Evolutionary conservation across 228 moss, liverwort and hornwort species (phyloP), one percentile per base, ranked within the genome.

Genomic region (Sphagnum magellanicum): DNA sequence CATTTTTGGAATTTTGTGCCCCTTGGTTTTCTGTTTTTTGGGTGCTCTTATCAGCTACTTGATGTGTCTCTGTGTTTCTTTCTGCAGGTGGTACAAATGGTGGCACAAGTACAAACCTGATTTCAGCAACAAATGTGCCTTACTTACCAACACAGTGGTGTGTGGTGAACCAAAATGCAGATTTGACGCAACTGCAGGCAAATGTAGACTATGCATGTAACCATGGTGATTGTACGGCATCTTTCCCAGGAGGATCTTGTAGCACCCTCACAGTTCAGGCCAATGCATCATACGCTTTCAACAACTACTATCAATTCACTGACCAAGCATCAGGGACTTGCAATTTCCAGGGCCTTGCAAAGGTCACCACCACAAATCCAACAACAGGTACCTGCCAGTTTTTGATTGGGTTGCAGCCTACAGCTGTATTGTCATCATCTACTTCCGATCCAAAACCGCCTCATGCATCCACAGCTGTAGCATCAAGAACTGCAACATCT

Each of bases 281-380:
- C 7, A 90, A 81, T 1, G 86, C 87, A 3, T 92, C 93, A 1
- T 98, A 85, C 3, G 87, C 87, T 9, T 98, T 93, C 52, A 93
- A 98, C 57, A 81, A 87, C 67, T 98, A 92, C 46, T 98, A 69
- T 53, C 98, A 93, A 63, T 78, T 91, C 55, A 81, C 90, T 64
- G 72, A 72, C 15, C 90, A 98, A 74, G 64, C 76, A 5, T 4
- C 49, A 4, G 70, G 67, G 53, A 83, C 97, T 5, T 97, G 97
- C 62, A 49, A 83, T 60, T 98, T 98, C 46, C 82, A 93, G 0
- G 93, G 91, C 49, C 16, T 73, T 10, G 98, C 79, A 4, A 78
- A 16, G 52, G 8, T 93, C 1, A 80, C 78, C 0, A 72, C 74
- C 4, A 76, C 67, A 0, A 85, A 98, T 73, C 98, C 98, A 4